Base-by-base conservation (phyloP, 441 rosid genomes). In the Dalechampia spathulata region DNA sequence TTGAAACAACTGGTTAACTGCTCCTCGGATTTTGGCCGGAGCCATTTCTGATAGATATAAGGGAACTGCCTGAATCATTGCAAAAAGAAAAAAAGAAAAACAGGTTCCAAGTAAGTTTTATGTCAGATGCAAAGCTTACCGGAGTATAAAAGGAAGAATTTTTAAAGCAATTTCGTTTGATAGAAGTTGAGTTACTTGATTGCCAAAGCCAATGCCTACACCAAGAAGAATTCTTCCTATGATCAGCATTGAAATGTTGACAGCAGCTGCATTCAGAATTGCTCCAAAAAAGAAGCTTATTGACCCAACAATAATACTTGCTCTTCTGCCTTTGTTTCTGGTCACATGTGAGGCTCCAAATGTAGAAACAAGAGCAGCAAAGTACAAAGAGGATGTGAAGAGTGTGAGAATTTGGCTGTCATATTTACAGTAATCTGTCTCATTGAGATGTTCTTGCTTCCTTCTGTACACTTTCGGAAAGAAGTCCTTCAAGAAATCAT, bases 381-480 rank as follows among this genome's bases (percentile, higher is more conserved):
- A 80, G 72, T 90, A 87, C 17, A 90, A 77, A 0, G 94, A 85
- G 4, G 97, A 87, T 3, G 96, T 90, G 68, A 90, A 90, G 30
- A 90, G 89, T 14, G 91, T 85, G 10, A 90, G 85, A 17, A 85
- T 26, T 68, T 87, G 97, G 62, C 62, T 80, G 62, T 90, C 97
- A 52, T 84, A 87, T 65, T 90, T 90, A 57, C 97, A 87, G 79
- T 90, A 90, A 68, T 90, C 96, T 14, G 94, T 87, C 72, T 90
- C 94, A 4, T 74, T 21, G 13, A 83, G 71, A 64, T 87, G 90
- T 48, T 14, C 44, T 60, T 90, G 97, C 74, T 87, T 87, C 62
- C 98, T 76, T 57, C 66, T 65, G 67, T 77, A 85, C 62, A 90
- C 85, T 26, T 58, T 70, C 9, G 94, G 97, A 71, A 87, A 87